A percentile compares a stretch with the other conserved stretches of the same genome.
Conservation (phyloP, 2,329 filamentous ascomycete genomes). For the Berkeleyomyces basicola region DNA sequence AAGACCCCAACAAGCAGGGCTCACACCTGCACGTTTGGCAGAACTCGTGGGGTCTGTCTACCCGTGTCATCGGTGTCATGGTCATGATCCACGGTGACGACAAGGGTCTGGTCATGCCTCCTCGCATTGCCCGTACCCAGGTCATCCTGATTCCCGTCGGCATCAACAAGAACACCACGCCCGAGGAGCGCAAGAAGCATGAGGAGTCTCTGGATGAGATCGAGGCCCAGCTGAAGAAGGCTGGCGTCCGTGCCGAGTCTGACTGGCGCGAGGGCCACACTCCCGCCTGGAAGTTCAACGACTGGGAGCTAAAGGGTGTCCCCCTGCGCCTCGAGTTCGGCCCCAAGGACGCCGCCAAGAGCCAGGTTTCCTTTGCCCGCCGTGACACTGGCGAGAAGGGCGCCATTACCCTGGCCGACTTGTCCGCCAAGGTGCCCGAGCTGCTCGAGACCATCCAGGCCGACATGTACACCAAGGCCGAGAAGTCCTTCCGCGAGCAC, state of each 20-base stretch:
- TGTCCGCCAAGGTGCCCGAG: conserved; percentile 56
- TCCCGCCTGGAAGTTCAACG: conserved; percentile 95
- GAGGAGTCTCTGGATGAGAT: conserved; percentile 61
- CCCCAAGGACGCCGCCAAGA: conserved; percentile 77
- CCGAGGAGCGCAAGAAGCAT: conserved; percentile 63
- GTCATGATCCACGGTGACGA: conserved; percentile 96
- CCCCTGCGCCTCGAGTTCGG: conserved; percentile 91
- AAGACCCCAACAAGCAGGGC: conserved; percentile 72
- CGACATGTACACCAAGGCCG: conserved; percentile 64
- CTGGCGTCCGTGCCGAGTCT: conserved; percentile 59
- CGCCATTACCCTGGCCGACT: conserved; percentile 56
- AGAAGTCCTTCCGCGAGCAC: conserved; percentile 62
- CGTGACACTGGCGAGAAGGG: conserved; percentile 78
- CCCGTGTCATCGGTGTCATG: conserved; percentile 95
- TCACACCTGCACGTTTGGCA: conserved; percentile 84
- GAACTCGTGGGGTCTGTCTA: conserved; percentile 97
- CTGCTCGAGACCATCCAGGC: conserved; percentile 81
- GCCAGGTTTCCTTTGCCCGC: conserved; percentile 69
- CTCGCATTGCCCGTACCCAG: conserved; percentile 74
- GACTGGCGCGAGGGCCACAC: conserved; percentile 85
- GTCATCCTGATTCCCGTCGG: conserved; percentile 82
- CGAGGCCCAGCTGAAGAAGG: conserved; percentile 49
- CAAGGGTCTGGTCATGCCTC: conserved; percentile 85
- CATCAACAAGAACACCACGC: conserved; percentile 70
- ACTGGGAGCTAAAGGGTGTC: conserved; percentile 94